Percentiles rank a stretch among this genome's conserved stretches.
Evolutionary conservation across 164 flowering plant genomes (phyloP).

Genomic region (Platanus orientalis): DNA sequence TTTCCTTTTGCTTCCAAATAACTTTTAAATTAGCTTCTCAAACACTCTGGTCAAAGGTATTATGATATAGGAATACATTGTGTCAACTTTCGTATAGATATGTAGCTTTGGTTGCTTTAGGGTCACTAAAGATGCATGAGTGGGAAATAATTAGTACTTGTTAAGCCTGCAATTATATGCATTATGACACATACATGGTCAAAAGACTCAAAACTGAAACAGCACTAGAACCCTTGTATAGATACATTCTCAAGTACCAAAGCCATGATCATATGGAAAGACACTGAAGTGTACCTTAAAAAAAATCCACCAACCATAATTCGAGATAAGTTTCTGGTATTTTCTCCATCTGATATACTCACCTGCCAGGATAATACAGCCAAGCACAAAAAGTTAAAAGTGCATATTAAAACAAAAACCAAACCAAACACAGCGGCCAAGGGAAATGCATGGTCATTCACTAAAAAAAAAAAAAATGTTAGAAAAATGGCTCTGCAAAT

Average conservation of each 20-base stretch:
- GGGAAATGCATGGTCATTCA: background rate
- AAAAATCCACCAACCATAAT: slow-evolving; percentile 77
- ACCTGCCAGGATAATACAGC: slow-evolving; percentile 44
- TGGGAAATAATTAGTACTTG: background rate
- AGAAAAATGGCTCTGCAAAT: background rate
- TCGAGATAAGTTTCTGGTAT: slow-evolving; percentile 53
- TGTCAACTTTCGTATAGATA: background rate
- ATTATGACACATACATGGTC: background rate
- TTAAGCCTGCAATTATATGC: background rate
- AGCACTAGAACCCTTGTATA: too few relatives aligned
- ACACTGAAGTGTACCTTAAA: slow-evolving; percentile 50
- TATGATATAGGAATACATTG: background rate
- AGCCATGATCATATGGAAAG: background rate
- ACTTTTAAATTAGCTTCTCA: background rate
- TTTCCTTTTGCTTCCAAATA: background rate
- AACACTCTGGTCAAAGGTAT: background rate
- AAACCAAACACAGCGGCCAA: too few relatives aligned
- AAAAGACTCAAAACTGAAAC: background rate
- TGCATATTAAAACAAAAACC: background rate
- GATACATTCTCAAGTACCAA: background rate
- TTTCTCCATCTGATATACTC: slow-evolving; percentile 77
- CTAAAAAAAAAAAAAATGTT: background rate
- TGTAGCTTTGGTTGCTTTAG: background rate
- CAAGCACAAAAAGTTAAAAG: slow-evolving; percentile 5
- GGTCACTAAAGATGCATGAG: background rate